Base-by-base conservation (phyloP, 2,329 filamentous ascomycete genomes). In the Phialophora tarda region DNA sequence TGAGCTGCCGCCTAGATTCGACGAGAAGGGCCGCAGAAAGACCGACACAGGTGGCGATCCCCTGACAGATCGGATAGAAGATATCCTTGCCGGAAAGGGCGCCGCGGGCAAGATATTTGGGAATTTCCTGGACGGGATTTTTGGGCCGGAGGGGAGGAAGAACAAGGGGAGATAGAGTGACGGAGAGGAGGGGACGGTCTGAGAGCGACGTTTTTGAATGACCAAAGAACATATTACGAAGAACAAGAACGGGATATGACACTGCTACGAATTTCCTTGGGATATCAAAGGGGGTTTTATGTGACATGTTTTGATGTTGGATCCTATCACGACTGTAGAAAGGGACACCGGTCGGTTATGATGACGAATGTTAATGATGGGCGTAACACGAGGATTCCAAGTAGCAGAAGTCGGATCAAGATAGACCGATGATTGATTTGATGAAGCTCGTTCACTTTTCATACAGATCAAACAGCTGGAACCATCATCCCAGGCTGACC, bases 1-100 rank as follows among this genome's bases (percentile, higher is more conserved):
- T 32, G 80, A 82, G 12, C 69, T 82, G 2, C 80, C 80, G 5
- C 74, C 78, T 32, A 76, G 80, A 6, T 82, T 82, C 66, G 80
- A 82, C 66, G 73, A 75, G 12, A 71, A 79, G 11, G 80, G 80
- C 7, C 74, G 75, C 47, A 77, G 73, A 47, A 75, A 80, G 54
- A 72, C 75, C 1, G 73, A 78, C 38, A 68, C 64, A 2, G 73
- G 69, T 7, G 74, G 77, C 47, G 75, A 79, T 66, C 71, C 75
- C 11, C 69, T 80, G 12, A 74, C 74, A 7, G 76, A 77, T 50
- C 74, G 71, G 34, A 59, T 81, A 4, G 76, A 80, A 32, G 71
- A 77, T 17, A 71, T 81, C 6, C 64, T 82, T 11, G 71, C 72
- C 34, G 75, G 75, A 6, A 73, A 78, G 41, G 74, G 74, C 4